Base-by-base conservation (phyloP, 2,329 filamentous ascomycete species). In the Xylariaceae sp. region DNA sequence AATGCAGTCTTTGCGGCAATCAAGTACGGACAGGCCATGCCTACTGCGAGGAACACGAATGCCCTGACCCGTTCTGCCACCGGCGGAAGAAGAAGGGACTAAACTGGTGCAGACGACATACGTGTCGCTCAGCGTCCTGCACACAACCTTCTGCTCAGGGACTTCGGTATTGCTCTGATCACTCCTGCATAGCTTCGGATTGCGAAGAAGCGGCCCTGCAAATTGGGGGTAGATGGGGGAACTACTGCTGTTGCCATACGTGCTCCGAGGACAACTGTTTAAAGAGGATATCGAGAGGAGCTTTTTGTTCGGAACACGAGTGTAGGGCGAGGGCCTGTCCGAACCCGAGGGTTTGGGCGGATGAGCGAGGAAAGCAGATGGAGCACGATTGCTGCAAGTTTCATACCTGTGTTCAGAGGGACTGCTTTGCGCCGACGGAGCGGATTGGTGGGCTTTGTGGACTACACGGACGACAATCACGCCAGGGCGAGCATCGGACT, bases 201-300 rank as follows among this genome's bases (percentile, higher is more conserved):
- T 51, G 48, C 32, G 27, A 30, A 11, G 10, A 18, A 27, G 39
- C 36, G 7, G 35, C 47, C n/a, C 27, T 44, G 2, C 2, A 14
- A 14, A 17, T 40, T 14, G 33, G 22, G 12, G 14, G 32, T 11
- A 39, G n/a, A 15, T 17, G 41, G 4, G 49, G 45, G 10, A 42
- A 48, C 15, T 52, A 52, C 31, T 52, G 49, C 15, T 42, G 38
- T n/a, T 44, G 36, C 42, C 49, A 52, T 22, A 52, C 36, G 5
- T 52, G 49, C 39, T 39, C 32, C 1, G 40, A 11, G 5, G 48
- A 47, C 2, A 43, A 18, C 2, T 51, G 48, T 41, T 27, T 47
- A 11, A 33, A 39, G 15, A 38, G 41, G 17, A 17, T 22, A 9
- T 40, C 41, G 2, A 10, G 12, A 17, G 48, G 43, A 11, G 14